These are phyloP conservation scores for Cucumis cinereus DNA, from an alignment of 306 rosid species.

Conservation along the genomic window DNA sequence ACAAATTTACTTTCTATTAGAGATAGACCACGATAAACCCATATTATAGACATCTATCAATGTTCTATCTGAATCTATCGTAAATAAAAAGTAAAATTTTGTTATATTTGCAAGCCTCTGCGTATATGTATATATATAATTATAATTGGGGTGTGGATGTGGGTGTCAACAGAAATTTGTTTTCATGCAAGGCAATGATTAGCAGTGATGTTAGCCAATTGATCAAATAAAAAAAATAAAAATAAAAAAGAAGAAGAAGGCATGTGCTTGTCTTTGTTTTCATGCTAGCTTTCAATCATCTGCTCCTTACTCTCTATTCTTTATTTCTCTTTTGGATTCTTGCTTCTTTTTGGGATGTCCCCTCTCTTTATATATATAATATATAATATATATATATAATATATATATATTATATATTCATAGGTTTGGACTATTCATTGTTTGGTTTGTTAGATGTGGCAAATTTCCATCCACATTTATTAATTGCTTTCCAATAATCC, in stretches of 20 bases:
- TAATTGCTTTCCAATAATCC: background rate
- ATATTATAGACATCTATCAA: too few species aligned
- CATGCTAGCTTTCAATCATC: constrained; percentile 1
- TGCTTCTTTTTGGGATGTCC: background rate
- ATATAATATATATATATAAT: too few species aligned
- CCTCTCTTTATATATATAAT: too few species aligned
- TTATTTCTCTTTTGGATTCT: constrained; percentile 3
- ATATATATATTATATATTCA: too few species aligned
- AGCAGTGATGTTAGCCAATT: constrained; percentile 3
- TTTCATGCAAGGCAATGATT: constrained; percentile 29
- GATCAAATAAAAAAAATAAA: background rate
- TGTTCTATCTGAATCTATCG: too few species aligned
- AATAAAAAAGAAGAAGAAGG: background rate
- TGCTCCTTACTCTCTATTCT: background rate
- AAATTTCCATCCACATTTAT: background rate
- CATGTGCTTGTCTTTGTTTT: constrained; percentile 3
- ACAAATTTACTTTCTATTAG: too few species aligned
- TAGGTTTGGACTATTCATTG: background rate
- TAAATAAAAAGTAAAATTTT: too few species aligned
- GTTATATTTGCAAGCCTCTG: too few species aligned
- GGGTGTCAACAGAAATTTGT: constrained; percentile 48
- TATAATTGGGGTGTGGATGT: background rate
- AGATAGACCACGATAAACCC: too few species aligned
- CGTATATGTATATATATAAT: too few species aligned
- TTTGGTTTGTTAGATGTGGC: background rate